phyloP scores from a whole-genome alignment of 345 rosid genomes.

The Eucalyptus curtisii region DNA sequence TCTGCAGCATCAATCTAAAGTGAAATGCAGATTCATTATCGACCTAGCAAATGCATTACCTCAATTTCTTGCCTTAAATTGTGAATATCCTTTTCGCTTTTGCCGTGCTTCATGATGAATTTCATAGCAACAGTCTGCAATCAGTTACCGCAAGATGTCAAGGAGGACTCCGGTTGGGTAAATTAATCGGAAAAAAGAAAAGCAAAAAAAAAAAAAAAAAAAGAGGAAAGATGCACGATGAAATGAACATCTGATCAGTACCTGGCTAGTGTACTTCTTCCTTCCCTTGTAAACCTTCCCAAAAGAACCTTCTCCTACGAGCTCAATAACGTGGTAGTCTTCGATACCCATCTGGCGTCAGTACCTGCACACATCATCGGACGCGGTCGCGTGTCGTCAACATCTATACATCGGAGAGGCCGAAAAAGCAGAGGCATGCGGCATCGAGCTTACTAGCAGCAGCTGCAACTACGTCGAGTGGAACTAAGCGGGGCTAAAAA shows the following conservation, averaged over 20 bases:
- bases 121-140: conserved; percentile 94
- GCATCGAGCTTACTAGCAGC: not conserved
- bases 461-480: not conserved
- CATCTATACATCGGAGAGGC: not conserved
- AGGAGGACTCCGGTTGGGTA: not conserved
- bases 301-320: conserved; percentile 95
- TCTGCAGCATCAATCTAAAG: not conserved
- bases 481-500: not conserved
- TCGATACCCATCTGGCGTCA: conserved; percentile 54
- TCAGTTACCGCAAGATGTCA: not conserved
- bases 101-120: conserved; percentile 92
- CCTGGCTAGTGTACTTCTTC: conserved; percentile 84
- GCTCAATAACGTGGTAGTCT: conserved; percentile 88
- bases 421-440: not conserved
- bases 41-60: conserved; percentile 15
- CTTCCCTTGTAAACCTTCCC: conserved; percentile 95
- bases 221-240: not conserved
- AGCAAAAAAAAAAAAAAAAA: not conserved
- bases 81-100: conserved; percentile 82
- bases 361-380: not conserved
- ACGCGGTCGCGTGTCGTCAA: not conserved
- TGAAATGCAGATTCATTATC: not conserved
- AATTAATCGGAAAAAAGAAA: not conserved
- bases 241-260: not conserved
- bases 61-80: conserved; percentile 93